Evolutionary conservation across 192 early-diverging fungal species (phyloP).

Genomic region (Linnemannia elongata): DNA sequence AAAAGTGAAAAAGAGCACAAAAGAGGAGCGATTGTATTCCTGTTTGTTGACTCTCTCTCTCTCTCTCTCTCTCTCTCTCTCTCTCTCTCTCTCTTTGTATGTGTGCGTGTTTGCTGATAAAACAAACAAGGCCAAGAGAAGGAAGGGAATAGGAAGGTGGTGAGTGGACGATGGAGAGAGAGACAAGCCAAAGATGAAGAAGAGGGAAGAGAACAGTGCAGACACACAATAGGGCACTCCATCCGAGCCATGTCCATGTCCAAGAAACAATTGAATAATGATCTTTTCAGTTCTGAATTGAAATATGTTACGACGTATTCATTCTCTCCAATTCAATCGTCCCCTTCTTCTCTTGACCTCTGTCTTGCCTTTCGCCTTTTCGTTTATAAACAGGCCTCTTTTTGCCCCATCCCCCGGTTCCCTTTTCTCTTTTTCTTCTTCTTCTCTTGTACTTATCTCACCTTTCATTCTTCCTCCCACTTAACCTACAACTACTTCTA

Average conservation of each 20-base stretch:
- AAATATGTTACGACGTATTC: neutral
- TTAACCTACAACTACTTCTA: too few species aligned
- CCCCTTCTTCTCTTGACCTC: neutral
- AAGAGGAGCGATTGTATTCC: neutral
- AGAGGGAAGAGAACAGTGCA: neutral
- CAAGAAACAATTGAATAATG: too few species aligned
- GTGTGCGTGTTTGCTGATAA: neutral
- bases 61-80: neutral
- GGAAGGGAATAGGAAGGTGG: neutral
- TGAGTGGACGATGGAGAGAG: too few species aligned
- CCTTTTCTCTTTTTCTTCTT: neutral
- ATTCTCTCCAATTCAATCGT: neutral
- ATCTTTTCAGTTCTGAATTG: neutral
- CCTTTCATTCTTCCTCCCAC: neutral
- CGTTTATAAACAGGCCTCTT: neutral
- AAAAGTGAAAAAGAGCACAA: neutral
- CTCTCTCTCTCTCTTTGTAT: neutral
- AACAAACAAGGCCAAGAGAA: neutral
- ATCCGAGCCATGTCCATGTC: neutral
- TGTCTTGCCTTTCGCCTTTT: neutral
- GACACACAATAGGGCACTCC: neutral
- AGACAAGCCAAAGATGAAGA: neutral
- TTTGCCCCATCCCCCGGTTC: neutral
- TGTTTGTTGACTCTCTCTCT: too few species aligned
- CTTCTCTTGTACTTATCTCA: neutral